phyloP scores from a whole-genome alignment of 202 grass and related monocot species.

The Panicum virgatum region DNA sequence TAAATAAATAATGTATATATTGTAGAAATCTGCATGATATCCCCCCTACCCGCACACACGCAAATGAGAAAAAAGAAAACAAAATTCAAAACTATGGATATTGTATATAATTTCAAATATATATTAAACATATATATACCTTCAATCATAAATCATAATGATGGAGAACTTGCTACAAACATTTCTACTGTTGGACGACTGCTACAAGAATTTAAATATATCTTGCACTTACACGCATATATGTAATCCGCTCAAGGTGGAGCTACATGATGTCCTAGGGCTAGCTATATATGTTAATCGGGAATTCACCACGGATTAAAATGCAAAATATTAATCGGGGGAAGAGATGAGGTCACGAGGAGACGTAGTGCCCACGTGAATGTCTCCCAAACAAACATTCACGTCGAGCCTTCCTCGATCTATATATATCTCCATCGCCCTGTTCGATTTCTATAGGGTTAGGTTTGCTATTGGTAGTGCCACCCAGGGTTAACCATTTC shows the following conservation, averaged over 20 bases:
- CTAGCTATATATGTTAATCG: too few species aligned
- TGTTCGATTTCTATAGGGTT: slow-evolving; percentile 45
- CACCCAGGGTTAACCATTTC: too few species aligned
- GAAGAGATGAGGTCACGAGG: slow-evolving; percentile 33
- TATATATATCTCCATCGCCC: slow-evolving; percentile 9
- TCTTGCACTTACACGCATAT: not conserved
- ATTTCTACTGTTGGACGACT: not conserved
- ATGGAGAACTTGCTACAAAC: not conserved
- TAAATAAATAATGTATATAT: not conserved
- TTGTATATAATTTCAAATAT: not conserved
- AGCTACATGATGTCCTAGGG: not conserved
- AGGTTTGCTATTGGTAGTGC: slow-evolving; percentile 37
- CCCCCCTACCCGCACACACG: not conserved
- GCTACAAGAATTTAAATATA: not conserved
- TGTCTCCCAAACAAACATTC: slow-evolving; percentile 99
- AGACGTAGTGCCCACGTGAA: slow-evolving; percentile 90
- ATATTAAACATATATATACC: not conserved
- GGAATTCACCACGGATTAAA: slow-evolving; percentile 4
- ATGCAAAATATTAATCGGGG: slow-evolving; percentile 24
- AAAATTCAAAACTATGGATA: not conserved
- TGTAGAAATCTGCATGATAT: not conserved
- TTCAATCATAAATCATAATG: too few species aligned
- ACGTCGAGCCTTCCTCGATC: slow-evolving; percentile 58
- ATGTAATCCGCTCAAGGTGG: not conserved
- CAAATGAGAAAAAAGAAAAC: not conserved